These are phyloP conservation scores for Pelargonium australe DNA, from an alignment of 441 rosid genomes.

Conservation along the genomic window DNA sequence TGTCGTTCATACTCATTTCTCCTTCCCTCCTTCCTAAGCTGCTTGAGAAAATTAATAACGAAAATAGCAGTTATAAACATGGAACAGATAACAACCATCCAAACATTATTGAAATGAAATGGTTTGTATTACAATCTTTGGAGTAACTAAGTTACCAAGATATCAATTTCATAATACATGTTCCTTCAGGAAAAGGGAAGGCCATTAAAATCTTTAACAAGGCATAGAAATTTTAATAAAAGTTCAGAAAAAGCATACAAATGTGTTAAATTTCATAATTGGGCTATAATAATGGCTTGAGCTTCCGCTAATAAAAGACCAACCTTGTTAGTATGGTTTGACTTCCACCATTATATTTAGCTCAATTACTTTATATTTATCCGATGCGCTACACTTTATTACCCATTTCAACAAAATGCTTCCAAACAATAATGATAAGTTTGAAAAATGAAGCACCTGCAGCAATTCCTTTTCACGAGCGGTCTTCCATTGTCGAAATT, in stretches of 20 bases:
- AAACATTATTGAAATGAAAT: neutral
- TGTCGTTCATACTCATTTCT: slow-evolving; percentile 58
- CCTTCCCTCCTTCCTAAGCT: slow-evolving; percentile 68
- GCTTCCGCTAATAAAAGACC: too few species aligned
- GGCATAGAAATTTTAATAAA: neutral
- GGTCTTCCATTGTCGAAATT: slow-evolving; percentile 70
- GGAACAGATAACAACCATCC: neutral
- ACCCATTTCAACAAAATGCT: too few species aligned
- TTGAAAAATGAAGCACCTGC: slow-evolving; percentile 34
- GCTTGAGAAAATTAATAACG: slow-evolving; percentile 21
- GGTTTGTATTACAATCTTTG: neutral
- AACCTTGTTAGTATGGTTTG: too few species aligned
- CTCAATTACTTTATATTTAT: too few species aligned
- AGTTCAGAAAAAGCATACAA: neutral
- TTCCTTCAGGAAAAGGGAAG: neutral
- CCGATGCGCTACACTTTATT: too few species aligned
- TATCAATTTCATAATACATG: neutral
- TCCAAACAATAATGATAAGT: neutral
- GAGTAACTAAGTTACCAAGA: neutral
- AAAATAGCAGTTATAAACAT: slow-evolving; percentile 5
- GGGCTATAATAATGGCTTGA: too few species aligned
- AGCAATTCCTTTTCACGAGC: slow-evolving; percentile 60
- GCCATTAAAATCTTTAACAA: neutral
- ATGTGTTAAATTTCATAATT: neutral
- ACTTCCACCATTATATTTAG: too few species aligned